Base-by-base conservation (phyloP, 495 filamentous ascomycete species). In the Penicillium silybi region DNA sequence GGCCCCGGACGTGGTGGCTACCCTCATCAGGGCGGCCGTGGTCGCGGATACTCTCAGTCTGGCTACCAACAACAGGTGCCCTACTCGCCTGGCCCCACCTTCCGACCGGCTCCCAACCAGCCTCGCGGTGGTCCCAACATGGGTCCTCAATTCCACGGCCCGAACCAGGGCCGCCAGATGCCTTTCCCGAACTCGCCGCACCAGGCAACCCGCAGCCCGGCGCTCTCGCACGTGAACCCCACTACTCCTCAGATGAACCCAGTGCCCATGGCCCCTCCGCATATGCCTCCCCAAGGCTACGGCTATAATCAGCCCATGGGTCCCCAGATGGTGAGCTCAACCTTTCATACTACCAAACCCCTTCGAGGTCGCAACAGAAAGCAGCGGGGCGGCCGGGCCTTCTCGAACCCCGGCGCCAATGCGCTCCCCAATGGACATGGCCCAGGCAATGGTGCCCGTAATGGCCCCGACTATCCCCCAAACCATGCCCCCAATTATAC, bases 161-260 rank as follows among this genome's bases (percentile, higher is more conserved):
- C 67, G 26, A 74, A 66, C 61, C 80, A 82, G 48, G 77, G 74
- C 44, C 76, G 79, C 38, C 76, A 71, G 20, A 74, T 85, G 70
- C 54, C 72, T 40, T 85, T 79, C 69, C 78, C 83, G 19, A 84
- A 83, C 72, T 88, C 86, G 6, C 86, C 87, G 11, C 80, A 85
- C 48, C 80, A 81, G 48, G 69, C 77, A 29, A 76, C 73, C 61
- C 83, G 88, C 44, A 95, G 89, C 68, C 91, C 91, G 4, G 85
- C 85, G 8, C 66, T 87, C 16, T 71, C 81, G 41, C 81, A 79
- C 46, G 81, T 84, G 3, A 82, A 90, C 57, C 85, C 85, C 13
- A 79, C 77, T 32, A 85, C 85, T 6, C 86, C 88, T 13, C 83
- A 85, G 62, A 86, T 89, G 81, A 74, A 73, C 54, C 76, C 72